A percentile compares a stretch with the other conserved stretches of the same genome.
These are phyloP conservation scores for Ramaria rubella DNA, from an alignment of 768 basidiomycete genomes.

Conservation along the genomic window DNA sequence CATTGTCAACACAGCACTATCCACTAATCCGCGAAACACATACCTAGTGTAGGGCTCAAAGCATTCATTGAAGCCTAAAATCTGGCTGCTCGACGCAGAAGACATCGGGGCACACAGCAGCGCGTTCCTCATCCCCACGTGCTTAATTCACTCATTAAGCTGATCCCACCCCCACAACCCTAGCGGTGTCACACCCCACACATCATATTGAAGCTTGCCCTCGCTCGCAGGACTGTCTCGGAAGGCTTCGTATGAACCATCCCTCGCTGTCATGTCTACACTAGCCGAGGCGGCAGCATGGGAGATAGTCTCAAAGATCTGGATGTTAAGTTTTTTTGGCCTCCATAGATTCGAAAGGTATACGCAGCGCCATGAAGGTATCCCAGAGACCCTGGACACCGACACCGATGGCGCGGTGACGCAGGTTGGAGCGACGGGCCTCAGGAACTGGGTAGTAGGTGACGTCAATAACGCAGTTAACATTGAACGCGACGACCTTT, in stretches of 20 bases:
- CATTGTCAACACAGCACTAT: constrained; percentile 9
- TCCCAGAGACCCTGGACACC: constrained; percentile 98
- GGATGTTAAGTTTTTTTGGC: constrained; percentile 85
- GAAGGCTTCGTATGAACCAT: constrained; percentile 85
- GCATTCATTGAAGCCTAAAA: constrained; percentile 96
- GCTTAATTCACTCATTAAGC: constrained; percentile 79
- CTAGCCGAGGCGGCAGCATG: constrained; percentile 90
- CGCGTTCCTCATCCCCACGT: constrained; percentile 79
- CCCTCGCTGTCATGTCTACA: constrained; percentile 70
- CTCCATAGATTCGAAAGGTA: constrained; percentile 88
- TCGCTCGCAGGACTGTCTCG: constrained; percentile 83
- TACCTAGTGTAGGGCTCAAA: constrained; percentile 97
- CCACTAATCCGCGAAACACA: constrained; percentile 12
- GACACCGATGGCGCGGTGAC: constrained; percentile 94
- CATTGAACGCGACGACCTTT: constrained; percentile 90
- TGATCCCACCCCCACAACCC: constrained; percentile 90
- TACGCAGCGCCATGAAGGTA: constrained; percentile 92
- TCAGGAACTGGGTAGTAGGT: constrained; percentile 95
- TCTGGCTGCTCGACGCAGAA: constrained; percentile 96
- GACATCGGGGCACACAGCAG: constrained; percentile 96
- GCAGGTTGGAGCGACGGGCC: constrained; percentile 89
- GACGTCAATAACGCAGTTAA: constrained; percentile 89
- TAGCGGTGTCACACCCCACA: constrained; percentile 90
- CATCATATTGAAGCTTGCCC: constrained; percentile 88
- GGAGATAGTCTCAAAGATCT: constrained; percentile 99